Evolutionary conservation across 768 basidiomycete species (phyloP), one percentile per base, ranked within the genome.

Genomic region (Mrakia frigida): DNA sequence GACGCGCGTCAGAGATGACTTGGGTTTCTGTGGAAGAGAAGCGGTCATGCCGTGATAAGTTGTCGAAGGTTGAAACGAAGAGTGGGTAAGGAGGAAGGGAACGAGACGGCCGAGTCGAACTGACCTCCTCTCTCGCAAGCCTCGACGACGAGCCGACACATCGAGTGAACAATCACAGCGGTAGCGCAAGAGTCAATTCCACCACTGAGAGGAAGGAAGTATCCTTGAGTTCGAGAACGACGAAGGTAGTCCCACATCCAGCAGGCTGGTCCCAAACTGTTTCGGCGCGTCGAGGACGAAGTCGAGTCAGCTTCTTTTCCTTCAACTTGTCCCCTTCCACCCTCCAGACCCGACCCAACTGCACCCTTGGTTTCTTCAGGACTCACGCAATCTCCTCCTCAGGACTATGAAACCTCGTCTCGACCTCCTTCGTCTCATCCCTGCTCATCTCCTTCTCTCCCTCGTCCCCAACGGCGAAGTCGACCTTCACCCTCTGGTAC

Each of bases 201-300:
- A 13, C 97, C 96, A 75, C 93, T 94, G 21, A 99, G 86, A 0
- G 97, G 96, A 31, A 98, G 84, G 81, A 98, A 98, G 84, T 95
- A 98, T 3, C 97, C 97, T 79, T 94, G 92, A 0, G 91, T 93
- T 13, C 92, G 87, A 7, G 96, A 98, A 61, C 97, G 89, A 52
- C 97, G 88, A 41, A 99, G 88, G 81, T 98, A 99, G 82, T 99
- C 97, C 97, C 97, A 99, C n/a, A 99, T 86, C 97, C 97, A 99
- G 82, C 97, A 98, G 23, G 96, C 97, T 10, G 97, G 97, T 6
- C 97, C 97, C 3, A 98, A 85, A 3, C 96, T 98, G 78, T 37
- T 65, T 16, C 7, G 25, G 14, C 25, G 39, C 28, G 43, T 33
- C 41, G 50, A 52, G 72, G 16, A 33, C 25, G 37, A 33, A 39